phyloP scores from a whole-genome alignment of 441 rosid species.

The Lepidium campestre region DNA sequence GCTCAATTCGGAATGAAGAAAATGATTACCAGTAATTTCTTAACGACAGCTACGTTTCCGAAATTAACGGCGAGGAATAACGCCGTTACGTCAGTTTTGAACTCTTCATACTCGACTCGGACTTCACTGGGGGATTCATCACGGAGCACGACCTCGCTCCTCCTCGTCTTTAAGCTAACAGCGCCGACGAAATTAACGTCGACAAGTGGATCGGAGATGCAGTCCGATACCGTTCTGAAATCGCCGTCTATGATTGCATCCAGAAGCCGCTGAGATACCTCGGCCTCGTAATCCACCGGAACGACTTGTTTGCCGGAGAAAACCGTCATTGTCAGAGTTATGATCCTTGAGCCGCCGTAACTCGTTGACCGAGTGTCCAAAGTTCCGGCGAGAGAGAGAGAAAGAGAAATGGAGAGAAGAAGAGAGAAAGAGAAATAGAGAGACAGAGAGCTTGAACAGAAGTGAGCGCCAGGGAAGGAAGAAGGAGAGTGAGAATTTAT shows the following conservation, averaged over 20 bases:
- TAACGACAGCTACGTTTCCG: conserved; percentile 74
- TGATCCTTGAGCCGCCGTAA: not conserved
- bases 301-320: conserved; percentile 86
- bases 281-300: conserved; percentile 82
- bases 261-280: conserved; percentile 80
- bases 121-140: conserved; percentile 66
- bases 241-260: conserved; percentile 67
- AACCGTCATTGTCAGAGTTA: conserved; percentile 48
- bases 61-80: conserved; percentile 75
- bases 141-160: conserved; percentile 56
- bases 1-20: not conserved
- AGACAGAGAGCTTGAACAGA: conserved; percentile 35
- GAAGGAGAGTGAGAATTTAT: conserved; percentile 31
- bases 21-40: conserved; percentile 62
- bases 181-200: conserved; percentile 87
- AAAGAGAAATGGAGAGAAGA: conserved; percentile 30
- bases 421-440: conserved; percentile 4
- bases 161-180: conserved; percentile 61
- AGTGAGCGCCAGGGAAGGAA: conserved; percentile 53
- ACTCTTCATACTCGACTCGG: conserved; percentile 65
- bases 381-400: conserved; percentile 30
- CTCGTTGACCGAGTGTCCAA: conserved; percentile 13
- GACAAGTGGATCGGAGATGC: conserved; percentile 61
- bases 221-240: conserved; percentile 48
- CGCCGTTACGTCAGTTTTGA: conserved; percentile 86